phyloP scores from a whole-genome alignment of 2,329 filamentous ascomycete genomes.

The Trichoderma arundinaceum region DNA sequence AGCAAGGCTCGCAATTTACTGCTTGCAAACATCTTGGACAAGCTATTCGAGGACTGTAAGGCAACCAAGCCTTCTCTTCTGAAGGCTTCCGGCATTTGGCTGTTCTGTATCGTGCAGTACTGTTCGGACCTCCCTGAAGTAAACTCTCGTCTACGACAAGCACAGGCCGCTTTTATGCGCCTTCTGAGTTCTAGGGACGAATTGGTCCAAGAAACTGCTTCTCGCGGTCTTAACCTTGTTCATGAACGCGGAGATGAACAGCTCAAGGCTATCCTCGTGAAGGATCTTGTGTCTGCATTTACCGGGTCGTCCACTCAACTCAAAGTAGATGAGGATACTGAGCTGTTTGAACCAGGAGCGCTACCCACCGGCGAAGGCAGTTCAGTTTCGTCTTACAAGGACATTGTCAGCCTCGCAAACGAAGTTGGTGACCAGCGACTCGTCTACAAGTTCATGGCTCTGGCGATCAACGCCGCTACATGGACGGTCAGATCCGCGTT shows the following conservation, averaged over 20 bases:
- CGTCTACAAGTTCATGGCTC: conserved; percentile 98
- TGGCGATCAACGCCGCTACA: conserved; percentile 93
- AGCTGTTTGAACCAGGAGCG: conserved; percentile 90
- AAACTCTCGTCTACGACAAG: conserved; percentile 74
- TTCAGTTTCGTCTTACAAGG: conserved; percentile 93
- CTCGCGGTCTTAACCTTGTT: conserved; percentile 85
- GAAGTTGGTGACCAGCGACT: conserved; percentile 95
- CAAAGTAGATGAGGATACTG: conserved; percentile 87
- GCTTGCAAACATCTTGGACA: conserved; percentile 67
- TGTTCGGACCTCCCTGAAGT: conserved; percentile 80
- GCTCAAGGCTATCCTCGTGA: conserved; percentile 81
- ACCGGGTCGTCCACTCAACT: conserved; percentile 76
- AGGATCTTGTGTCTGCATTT: conserved; percentile 86
- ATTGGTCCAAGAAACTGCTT: conserved; percentile 93
- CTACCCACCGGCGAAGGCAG: conserved; percentile 88
- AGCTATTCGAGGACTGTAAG: conserved; percentile 77
- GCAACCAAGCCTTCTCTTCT: conserved; percentile 86
- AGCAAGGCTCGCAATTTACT: conserved; percentile 50
- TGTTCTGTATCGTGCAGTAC: conserved; percentile 88
- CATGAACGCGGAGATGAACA: conserved; percentile 88
- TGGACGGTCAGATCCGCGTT: conserved; percentile 98
- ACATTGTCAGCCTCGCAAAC: conserved; percentile 93
- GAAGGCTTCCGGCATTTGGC: conserved; percentile 94
- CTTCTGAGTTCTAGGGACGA: conserved; percentile 89
- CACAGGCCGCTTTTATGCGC: conserved; percentile 85